Conservation (phyloP, 129 eudicot genomes). For the Tanacetum coccineum region DNA sequence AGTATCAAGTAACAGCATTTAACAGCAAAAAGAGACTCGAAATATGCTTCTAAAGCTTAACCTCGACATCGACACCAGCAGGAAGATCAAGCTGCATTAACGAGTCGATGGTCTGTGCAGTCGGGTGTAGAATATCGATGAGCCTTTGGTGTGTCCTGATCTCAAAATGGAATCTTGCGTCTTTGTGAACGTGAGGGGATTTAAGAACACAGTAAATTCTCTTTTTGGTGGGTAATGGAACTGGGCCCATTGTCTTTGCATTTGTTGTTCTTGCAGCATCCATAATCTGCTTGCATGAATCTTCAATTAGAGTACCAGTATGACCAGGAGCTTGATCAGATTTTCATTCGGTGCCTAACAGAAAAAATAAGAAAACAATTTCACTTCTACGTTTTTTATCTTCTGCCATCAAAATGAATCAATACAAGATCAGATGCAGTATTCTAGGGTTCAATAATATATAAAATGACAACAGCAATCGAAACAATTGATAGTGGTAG, state of each 20-base stretch:
- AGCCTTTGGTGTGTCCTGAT: slow-evolving; percentile 89
- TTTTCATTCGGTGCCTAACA: slow-evolving; percentile 79
- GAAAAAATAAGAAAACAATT: slow-evolving; percentile 11
- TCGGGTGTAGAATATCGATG: slow-evolving; percentile 82
- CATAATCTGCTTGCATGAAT: slow-evolving; percentile 89
- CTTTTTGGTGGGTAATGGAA: slow-evolving; percentile 90
- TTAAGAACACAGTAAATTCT: slow-evolving; percentile 69
- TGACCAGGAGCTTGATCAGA: slow-evolving; percentile 65
- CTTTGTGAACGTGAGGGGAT: slow-evolving; percentile 96
- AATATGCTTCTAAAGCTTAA: slow-evolving; percentile 55
- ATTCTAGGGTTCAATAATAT: no score
- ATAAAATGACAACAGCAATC: no score
- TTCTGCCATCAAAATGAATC: no score
- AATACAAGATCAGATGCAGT: no score
- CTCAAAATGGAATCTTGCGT: slow-evolving; percentile 90
- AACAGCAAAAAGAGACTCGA: slow-evolving; percentile 16
- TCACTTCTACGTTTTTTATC: no score
- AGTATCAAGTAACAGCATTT: slow-evolving; percentile 19
- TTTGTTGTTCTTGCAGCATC: slow-evolving; percentile 82
- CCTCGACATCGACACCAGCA: slow-evolving; percentile 94
- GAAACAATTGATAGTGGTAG: no score
- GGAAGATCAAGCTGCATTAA: slow-evolving; percentile 90
- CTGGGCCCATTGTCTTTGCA: slow-evolving; percentile 83
- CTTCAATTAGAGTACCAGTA: slow-evolving; percentile 83
- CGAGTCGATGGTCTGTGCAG: slow-evolving; percentile 86